Base-by-base conservation (phyloP, 805 yeast species). In the Candida silvicultrix region DNA sequence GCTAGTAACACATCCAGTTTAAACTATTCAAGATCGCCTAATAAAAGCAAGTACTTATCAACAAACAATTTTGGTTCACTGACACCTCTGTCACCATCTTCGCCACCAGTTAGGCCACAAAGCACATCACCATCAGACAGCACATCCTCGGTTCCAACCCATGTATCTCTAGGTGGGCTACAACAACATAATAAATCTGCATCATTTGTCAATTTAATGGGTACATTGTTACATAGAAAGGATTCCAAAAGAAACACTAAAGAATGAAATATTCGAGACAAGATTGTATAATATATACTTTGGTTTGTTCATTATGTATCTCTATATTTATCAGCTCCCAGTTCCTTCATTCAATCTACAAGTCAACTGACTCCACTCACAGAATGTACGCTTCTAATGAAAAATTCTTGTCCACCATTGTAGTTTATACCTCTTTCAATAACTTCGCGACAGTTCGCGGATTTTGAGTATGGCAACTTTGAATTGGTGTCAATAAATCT, bases 121-220 rank as follows among this genome's bases (percentile, higher is more conserved):
- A 9, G 15, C 5, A 19, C 23, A 19, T 21, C 40, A 22, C 19
- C 40, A 21, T 12, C 19, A 2, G 40, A n/a, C 5, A 23, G 29
- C 31, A 15, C 40, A 22, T 22, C 31, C 10, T 15, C 40, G 5
- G 12, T 22, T 22, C 28, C 18, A n/a, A 21, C 31, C n/a, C 40
- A 38, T n/a, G 40, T 23, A 18, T n/a, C 36, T 8, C 38, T 48
- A 2, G 44, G 44, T 14, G 25, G 45, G 5, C 20, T 49, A 19
- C 45, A 47, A 31, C 42, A 25, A 5, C 51, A 54, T 3, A 43
- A 47, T 28, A 55, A 54, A 40, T 56, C 63, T 2, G 44, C 49
- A 5, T 58, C 62, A 4, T 59, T 59, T 38, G 61, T 50, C n/a
- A 58, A 58, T 43, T 23, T 59, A 42, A 49, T 59, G 57, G 63